Evolutionary conservation across 768 basidiomycete species (phyloP).

Genomic region (Mycena galericulata): DNA sequence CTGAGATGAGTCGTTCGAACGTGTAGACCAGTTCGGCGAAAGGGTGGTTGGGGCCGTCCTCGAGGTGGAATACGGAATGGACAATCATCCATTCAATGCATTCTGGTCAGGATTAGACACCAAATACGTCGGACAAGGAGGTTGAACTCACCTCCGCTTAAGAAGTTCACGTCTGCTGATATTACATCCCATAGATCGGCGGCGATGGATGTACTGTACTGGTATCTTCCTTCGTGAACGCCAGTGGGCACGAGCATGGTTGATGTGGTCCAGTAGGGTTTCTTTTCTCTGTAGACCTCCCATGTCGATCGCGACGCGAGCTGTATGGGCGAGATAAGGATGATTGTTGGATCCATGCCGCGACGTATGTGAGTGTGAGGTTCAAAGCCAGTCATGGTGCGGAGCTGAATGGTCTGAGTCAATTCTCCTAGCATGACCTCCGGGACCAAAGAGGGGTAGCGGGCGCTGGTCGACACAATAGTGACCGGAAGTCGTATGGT

Average conservation of each 20-base stretch:
- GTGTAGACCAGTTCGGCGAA: no score
- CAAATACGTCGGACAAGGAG: no score
- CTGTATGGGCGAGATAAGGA: conserved; percentile 3
- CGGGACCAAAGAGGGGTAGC: background rate
- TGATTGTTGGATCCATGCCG: conserved; percentile 12
- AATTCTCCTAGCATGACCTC: background rate
- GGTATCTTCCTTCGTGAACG: background rate
- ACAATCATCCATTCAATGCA: no score
- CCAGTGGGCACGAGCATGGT: background rate
- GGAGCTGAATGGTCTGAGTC: background rate
- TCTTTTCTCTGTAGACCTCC: background rate
- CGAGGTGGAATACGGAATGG: no score
- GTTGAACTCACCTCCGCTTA: no score
- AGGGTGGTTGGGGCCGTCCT: no score
- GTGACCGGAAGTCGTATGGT: background rate
- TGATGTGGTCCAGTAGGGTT: background rate
- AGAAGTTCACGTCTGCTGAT: no score
- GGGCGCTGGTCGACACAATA: conserved; percentile 4
- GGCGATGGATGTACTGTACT: conserved; percentile 2
- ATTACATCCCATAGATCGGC: conserved; percentile 13
- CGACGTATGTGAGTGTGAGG: background rate
- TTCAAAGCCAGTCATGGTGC: background rate
- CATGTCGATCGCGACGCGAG: background rate
- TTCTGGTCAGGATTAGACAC: no score
- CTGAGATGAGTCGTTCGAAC: no score